Evolutionary conservation across 345 rosid species (phyloP), one percentile per base, ranked within the genome.

Genomic region (Sonneratia alba): DNA sequence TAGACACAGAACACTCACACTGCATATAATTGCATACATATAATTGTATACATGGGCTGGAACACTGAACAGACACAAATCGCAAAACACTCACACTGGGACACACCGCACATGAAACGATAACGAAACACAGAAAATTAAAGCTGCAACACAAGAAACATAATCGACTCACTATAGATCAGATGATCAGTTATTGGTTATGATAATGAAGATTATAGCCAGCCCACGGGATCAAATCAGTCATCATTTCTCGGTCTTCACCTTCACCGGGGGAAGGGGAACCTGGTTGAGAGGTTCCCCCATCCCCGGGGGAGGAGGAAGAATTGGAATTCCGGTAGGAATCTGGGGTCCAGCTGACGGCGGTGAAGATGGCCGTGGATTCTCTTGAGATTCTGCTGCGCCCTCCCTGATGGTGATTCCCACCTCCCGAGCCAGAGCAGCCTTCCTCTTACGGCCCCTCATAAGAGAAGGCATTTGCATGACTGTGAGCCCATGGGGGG

Each of bases 401-500:
- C 36, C 22, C 34, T 24, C 22, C 14, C 13, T 24, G 6, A 59
- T 10, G 14, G 10, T 24, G 14, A 24, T 24, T 55, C 59, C 59
- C 4, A 22, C 21, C 36, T 24, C 22, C 6, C 2, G 36, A 7
- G 36, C 36, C 36, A 24, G 14, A 0, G 4, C 4, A 2, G 64
- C 7, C 7, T 59, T 59, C 64, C 22, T 59, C 27, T 7, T 21
- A 6, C 22, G n/a, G 59, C 22, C 64, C 34, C 34, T 59, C n/a
- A 21, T 16, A 7, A 37, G 22, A 36, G 27, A 22, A 42, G 11
- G 0, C 70, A 13, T 0, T 13, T n/a, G 27, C 70, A 67, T 7
- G 27, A n/a, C 32, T 19, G 81, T 71, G 48, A 71, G 55, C n/a
- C 71, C 75, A 3, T 67, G 8, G 24, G 10, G 34, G 3, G 73